Percentiles rank a stretch among this genome's conserved stretches.
Evolutionary conservation across 2,329 filamentous ascomycete genomes (phyloP).

Genomic region (Dactylonectria macrodidyma): DNA sequence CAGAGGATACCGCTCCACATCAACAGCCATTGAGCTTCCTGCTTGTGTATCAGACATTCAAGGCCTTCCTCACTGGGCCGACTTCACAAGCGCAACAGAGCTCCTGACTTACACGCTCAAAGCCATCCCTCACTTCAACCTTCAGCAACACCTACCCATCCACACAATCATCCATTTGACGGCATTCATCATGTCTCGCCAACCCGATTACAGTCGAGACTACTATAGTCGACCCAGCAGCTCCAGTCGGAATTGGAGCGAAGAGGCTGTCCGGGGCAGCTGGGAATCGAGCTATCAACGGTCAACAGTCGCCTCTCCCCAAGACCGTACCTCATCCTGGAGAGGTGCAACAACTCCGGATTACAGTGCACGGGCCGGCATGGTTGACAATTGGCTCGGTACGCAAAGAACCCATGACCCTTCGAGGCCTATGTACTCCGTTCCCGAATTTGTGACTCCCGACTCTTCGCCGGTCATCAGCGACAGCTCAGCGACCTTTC

Average conservation of each 20-base stretch:
- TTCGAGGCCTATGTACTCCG: slow-evolving; percentile 34
- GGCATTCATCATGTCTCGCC: slow-evolving; percentile 41
- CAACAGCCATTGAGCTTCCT: slow-evolving; percentile 19
- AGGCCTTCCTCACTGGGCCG: slow-evolving; percentile 6
- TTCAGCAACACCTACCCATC: neutral
- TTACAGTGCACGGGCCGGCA: slow-evolving; percentile 39
- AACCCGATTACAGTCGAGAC: slow-evolving; percentile 31
- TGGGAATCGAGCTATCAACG: slow-evolving; percentile 44
- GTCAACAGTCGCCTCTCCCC: slow-evolving; percentile 40
- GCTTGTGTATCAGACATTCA: neutral
- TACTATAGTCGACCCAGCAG: slow-evolving; percentile 38
- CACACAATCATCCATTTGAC: slow-evolving; percentile 4
- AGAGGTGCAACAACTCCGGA: slow-evolving; percentile 34
- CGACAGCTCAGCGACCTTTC: slow-evolving; percentile 45
- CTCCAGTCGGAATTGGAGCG: slow-evolving; percentile 47
- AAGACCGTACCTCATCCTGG: slow-evolving; percentile 37
- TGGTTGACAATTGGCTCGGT: slow-evolving; percentile 46
- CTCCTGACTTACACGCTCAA: slow-evolving; percentile 33
- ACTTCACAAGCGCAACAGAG: slow-evolving; percentile 9
- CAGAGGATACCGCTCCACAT: slow-evolving; percentile 9
- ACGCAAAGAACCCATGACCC: slow-evolving; percentile 41
- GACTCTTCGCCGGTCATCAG: slow-evolving; percentile 46
- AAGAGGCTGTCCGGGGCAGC: slow-evolving; percentile 47
- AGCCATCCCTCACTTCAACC: neutral
- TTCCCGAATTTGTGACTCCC: slow-evolving; percentile 44